Percentiles rank a stretch among this genome's conserved stretches.
These are phyloP conservation scores for Penstemon eatonii DNA, from an alignment of 257 asterid genomes.

Conservation along the genomic window DNA sequence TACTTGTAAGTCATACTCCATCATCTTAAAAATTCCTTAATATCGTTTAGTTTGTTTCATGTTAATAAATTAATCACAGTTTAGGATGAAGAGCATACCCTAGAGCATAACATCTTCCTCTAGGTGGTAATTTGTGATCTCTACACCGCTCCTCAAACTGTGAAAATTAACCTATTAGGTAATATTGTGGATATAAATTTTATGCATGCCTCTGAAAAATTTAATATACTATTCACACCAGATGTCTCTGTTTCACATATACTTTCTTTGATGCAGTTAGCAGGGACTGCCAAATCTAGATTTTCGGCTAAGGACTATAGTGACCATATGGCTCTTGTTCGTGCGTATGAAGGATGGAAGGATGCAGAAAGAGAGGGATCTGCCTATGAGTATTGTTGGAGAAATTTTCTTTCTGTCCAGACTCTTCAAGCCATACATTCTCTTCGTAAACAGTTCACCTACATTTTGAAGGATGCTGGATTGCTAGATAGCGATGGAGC, in stretches of 20 bases:
- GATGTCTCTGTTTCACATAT: constrained; percentile 5
- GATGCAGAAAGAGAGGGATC: constrained; percentile 99
- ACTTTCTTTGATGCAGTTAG: constrained; percentile 57
- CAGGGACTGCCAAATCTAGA: constrained; percentile 92
- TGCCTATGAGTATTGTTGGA: constrained; percentile 94
- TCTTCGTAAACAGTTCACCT: constrained; percentile 86
- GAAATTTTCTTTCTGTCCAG: constrained; percentile 90
- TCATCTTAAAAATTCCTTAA: background rate
- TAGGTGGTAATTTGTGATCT: background rate
- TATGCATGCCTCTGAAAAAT: background rate
- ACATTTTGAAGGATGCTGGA: constrained; percentile 86
- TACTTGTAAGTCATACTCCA: background rate
- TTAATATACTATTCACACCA: background rate
- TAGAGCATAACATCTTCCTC: background rate
- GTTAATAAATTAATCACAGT: background rate
- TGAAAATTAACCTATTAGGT: background rate
- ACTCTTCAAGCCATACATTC: constrained; percentile 98
- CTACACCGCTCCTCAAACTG: background rate
- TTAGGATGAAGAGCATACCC: background rate
- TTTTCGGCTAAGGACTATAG: constrained; percentile 99
- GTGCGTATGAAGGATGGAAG: constrained; percentile 99
- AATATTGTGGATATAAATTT: background rate
- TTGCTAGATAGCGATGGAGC: constrained; percentile 66
- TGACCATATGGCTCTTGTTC: constrained; percentile 99
- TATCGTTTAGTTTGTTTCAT: background rate